Evolutionary conservation across 495 filamentous ascomycete species (phyloP), one percentile per base, ranked within the genome.

Genomic region (Penicilliopsis zonata): DNA sequence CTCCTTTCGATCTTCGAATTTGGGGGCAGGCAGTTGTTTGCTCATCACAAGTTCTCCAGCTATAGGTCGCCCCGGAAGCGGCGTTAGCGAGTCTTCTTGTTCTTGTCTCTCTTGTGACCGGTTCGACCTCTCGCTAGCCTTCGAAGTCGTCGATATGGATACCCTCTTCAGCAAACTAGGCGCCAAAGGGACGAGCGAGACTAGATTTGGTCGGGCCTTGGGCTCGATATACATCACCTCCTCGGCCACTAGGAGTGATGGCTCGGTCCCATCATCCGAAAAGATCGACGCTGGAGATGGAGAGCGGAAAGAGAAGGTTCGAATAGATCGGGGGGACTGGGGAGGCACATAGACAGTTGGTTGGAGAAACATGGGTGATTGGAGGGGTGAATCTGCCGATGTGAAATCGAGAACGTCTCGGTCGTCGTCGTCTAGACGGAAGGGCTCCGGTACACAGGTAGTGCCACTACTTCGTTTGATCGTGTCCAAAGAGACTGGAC

Each of bases 401-500:
- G 56, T 50, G 18, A 61, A 49, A 35, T 61, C 61, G n/a, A 61
- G 47, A 16, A 62, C 49, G 33, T 59, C 38, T 3, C 57, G 47
- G 17, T 61, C 55, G 21, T 60, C 54, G 8, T 46, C 40, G 26
- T 57, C 54, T 29, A 61, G 57, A 17, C 58, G 53, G 25, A 51
- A 56, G 2, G 54, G 37, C 19, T 55, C 52, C 17, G 55, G 53
- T 6, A 35, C 46, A 13, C 58, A 61, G 14, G 51, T 55, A 0
- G 50, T 43, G 25, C 33, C 47, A 27, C 57, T 61, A 33, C 41
- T 57, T n/a, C 57, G 52, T 40, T 63, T 65, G 28, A 62, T 40
- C 1, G 61, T 65, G 14, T 59, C 55, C 30, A 61, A 51, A 0
- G 61, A 65, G 5, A 63, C 51, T 0, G 59, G 56, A 2, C 59